Evolutionary conservation across 768 basidiomycete species (phyloP).

Genomic region (Lentinula raphanica): DNA sequence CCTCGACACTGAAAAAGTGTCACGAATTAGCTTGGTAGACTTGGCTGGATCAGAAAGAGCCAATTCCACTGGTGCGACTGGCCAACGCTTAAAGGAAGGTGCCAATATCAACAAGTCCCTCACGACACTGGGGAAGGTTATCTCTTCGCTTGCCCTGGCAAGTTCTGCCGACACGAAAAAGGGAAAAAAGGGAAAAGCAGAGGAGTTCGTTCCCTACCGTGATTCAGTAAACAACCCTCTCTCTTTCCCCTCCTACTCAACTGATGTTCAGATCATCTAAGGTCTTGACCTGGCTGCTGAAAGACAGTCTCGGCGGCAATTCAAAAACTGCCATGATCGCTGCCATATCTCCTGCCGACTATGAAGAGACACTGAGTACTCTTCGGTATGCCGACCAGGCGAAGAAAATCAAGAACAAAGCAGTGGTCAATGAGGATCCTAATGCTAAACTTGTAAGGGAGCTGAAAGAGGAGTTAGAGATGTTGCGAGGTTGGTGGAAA

Average conservation of each 20-base stretch:
- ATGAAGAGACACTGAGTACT: conserved; percentile 95
- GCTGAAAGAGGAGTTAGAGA: conserved; percentile 95
- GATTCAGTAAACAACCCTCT: conserved; percentile 67
- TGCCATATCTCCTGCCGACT: conserved; percentile 97
- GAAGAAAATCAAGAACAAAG: conserved; percentile 99
- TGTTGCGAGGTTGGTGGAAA: conserved; percentile 66
- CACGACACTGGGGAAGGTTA: conserved; percentile 97
- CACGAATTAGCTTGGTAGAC: conserved; percentile 95
- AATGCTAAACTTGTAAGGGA: conserved; percentile 98
- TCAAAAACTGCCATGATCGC: conserved; percentile 99
- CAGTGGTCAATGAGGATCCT: conserved; percentile 98
- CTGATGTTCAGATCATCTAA: conserved; percentile 25
- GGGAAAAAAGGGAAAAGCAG: conserved; percentile 83
- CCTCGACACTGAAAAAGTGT: conserved; percentile 97
- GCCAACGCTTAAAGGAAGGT: conserved; percentile 93
- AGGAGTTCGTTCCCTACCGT: conserved; percentile 95
- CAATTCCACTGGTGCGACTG: conserved; percentile 96
- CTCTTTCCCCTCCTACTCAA: background rate
- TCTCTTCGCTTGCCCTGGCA: conserved; percentile 79
- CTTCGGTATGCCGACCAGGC: conserved; percentile 97
- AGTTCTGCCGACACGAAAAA: conserved; percentile 64
- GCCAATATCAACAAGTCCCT: conserved; percentile 99
- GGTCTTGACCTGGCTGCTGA: conserved; percentile 97
- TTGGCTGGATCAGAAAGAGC: conserved; percentile 96
- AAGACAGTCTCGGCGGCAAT: conserved; percentile 95